Conservation (phyloP, 2,329 filamentous ascomycete species). For the Fusarium sp. region DNA sequence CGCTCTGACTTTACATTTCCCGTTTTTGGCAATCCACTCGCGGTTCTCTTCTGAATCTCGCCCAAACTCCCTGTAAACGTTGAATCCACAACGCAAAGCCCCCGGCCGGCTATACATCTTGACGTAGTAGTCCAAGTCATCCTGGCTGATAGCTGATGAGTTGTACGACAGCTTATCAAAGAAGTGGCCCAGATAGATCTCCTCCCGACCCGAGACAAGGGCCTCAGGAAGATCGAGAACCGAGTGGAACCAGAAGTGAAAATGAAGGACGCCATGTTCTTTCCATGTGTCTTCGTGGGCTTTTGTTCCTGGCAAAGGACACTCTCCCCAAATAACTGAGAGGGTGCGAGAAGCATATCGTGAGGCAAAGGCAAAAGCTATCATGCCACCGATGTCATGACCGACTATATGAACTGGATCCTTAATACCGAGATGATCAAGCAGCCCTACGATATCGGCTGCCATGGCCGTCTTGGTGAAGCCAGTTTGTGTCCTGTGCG, state of each 20-base stretch:
- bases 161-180: slow-evolving; percentile 27
- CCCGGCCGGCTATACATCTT: slow-evolving; percentile 7
- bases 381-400: slow-evolving; percentile 34
- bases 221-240: slow-evolving; percentile 24
- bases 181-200: slow-evolving; percentile 26
- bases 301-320: slow-evolving; percentile 11
- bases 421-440: slow-evolving; percentile 16
- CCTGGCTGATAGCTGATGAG: slow-evolving; percentile 22
- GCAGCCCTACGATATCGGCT: slow-evolving; percentile 8
- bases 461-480: slow-evolving; percentile 34
- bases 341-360: slow-evolving; percentile 13
- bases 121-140: slow-evolving; percentile 8
- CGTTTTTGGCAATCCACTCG: slow-evolving; percentile 31
- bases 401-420: slow-evolving; percentile 12
- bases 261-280: slow-evolving; percentile 9
- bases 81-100: slow-evolving; percentile 15
- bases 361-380: slow-evolving; percentile 25
- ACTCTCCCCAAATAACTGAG: slow-evolving; percentile 30
- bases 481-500: slow-evolving; percentile 14
- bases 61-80: slow-evolving; percentile 13
- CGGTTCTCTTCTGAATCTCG: slow-evolving; percentile 25
- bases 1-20: slow-evolving; percentile 25
- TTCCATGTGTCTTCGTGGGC: slow-evolving; percentile 17
- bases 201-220: slow-evolving; percentile 21
- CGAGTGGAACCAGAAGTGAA: slow-evolving; percentile 23